Evolutionary conservation across 768 basidiomycete genomes (phyloP), one percentile per base, ranked within the genome.

Genomic region (Tylopilus vinaceipallidus): DNA sequence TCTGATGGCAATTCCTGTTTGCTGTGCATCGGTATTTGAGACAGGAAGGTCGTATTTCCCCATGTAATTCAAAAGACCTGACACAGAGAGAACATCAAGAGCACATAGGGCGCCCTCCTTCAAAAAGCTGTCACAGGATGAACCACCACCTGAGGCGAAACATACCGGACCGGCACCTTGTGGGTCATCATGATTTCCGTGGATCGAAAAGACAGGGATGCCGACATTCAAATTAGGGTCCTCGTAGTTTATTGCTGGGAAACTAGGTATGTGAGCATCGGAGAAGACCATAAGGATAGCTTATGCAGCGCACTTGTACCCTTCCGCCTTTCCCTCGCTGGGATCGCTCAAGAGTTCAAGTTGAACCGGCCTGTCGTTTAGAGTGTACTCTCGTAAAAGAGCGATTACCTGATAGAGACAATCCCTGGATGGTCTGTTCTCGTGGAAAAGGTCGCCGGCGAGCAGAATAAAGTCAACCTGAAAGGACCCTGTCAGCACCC

Each of bases 131-230:
- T 48, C 35, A 32, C 5, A 20, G 17, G 10, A 33, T 43, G 42
- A 2, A 41, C 40, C 16, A 19, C 11, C 12, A 42, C 22, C 24
- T 10, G 11, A 11, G 19, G 42, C 12, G 20, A 44, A 11, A 71
- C 90, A 53, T 60, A 93, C 94, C 9, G 88, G 77, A 3, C 95
- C 94, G 19, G 93, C 86, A 17, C 97, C 97, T 71, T 98, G 97
- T 29, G 97, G 97, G 61, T 99, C 97, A 62, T 99, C 97, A 68
- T 99, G 97, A 63, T 99, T 99, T 36, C 97, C 97, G 62, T 99
- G 97, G 44, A 99, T 98, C 0, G 95, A 98, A 71, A 99, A 99
- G 24, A 98, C 89, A 3, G 97, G 97, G n/a, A 97, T 91, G 4
- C 82, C 83, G 43, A 99, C 79, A 65, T 99, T 99, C 49, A 98